Evolutionary conservation across 1,284 basidiomycete species (phyloP).

Genomic region (Meripilus lineatus): DNA sequence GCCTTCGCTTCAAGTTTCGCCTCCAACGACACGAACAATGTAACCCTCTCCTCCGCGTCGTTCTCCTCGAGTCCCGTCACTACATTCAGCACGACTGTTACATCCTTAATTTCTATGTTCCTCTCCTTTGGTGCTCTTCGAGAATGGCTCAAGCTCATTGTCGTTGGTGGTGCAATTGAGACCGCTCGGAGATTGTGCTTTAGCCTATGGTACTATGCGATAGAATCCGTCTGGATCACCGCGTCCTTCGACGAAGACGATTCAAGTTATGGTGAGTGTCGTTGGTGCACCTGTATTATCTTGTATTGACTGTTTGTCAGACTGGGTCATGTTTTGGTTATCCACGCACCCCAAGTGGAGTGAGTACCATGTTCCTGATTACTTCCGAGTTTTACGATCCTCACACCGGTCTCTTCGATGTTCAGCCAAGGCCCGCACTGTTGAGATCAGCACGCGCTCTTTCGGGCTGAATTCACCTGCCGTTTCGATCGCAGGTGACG

Average conservation of each 20-base stretch:
- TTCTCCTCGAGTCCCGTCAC: not conserved
- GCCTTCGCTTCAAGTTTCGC: not conserved
- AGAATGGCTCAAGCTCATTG: slow-evolving; percentile 62
- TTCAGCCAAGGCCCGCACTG: slow-evolving; percentile 25
- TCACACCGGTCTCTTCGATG: not conserved
- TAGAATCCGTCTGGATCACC: slow-evolving; percentile 57
- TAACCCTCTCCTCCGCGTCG: not conserved
- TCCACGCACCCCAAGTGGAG: slow-evolving; percentile 30
- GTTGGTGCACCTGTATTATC: not conserved
- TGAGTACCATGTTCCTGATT: slow-evolving; percentile 9
- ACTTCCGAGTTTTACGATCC: not conserved
- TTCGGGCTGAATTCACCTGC: slow-evolving; percentile 18
- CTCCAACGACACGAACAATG: not conserved
- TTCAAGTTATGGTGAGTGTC: slow-evolving; percentile 45
- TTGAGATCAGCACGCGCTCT: slow-evolving; percentile 25
- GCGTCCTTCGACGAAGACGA: slow-evolving; percentile 59
- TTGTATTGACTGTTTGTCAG: slow-evolving; percentile 10
- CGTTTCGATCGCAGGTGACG: slow-evolving; percentile 12
- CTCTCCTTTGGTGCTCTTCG: slow-evolving; percentile 42
- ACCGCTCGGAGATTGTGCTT: slow-evolving; percentile 42
- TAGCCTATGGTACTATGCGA: slow-evolving; percentile 37
- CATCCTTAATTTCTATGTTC: slow-evolving; percentile 37
- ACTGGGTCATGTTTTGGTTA: slow-evolving; percentile 32
- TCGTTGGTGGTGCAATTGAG: slow-evolving; percentile 59
- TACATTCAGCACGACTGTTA: not conserved